Evolutionary conservation across 306 rosid genomes (phyloP).

Genomic region (Quercus wislizeni): DNA sequence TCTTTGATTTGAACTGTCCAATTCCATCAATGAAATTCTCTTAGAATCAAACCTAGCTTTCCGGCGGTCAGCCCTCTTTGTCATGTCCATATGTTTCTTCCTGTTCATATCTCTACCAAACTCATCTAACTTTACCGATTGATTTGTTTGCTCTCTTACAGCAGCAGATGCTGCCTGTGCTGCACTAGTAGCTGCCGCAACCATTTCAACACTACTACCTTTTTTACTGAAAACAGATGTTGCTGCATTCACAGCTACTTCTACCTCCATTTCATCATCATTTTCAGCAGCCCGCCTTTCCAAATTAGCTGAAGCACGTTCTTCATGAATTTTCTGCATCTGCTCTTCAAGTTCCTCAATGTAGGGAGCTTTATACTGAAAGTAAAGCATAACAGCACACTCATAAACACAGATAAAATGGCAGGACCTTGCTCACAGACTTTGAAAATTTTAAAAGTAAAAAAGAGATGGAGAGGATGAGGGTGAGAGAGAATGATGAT

Average conservation of each 20-base stretch:
- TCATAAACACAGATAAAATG: not conserved
- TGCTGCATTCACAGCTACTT: slow-evolving; percentile 86
- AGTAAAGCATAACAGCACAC: slow-evolving; percentile 15
- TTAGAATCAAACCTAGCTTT: slow-evolving; percentile 45
- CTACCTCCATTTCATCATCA: slow-evolving; percentile 81
- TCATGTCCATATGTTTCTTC: slow-evolving; percentile 83
- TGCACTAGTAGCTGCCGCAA: slow-evolving; percentile 69
- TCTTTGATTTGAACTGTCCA: slow-evolving; percentile 49
- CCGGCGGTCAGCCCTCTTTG: slow-evolving; percentile 55
- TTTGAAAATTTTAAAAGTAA: not conserved
- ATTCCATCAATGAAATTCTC: slow-evolving; percentile 52
- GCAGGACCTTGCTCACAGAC: not conserved
- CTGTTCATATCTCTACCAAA: slow-evolving; percentile 87
- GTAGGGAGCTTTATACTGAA: slow-evolving; percentile 86
- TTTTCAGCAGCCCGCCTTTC: slow-evolving; percentile 71
- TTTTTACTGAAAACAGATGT: slow-evolving; percentile 60
- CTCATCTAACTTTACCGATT: slow-evolving; percentile 82
- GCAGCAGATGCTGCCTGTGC: slow-evolving; percentile 77
- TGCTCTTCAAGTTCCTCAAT: slow-evolving; percentile 96
- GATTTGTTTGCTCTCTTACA: slow-evolving; percentile 62
- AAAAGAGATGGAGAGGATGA: not conserved
- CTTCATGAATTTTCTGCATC: slow-evolving; percentile 77
- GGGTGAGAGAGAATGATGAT: not conserved
- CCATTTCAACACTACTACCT: slow-evolving; percentile 55
- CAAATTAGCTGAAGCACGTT: slow-evolving; percentile 68